Evolutionary conservation across 495 filamentous ascomycete species (phyloP), one percentile per base, ranked within the genome.

Genomic region (Filosporella fistucella): DNA sequence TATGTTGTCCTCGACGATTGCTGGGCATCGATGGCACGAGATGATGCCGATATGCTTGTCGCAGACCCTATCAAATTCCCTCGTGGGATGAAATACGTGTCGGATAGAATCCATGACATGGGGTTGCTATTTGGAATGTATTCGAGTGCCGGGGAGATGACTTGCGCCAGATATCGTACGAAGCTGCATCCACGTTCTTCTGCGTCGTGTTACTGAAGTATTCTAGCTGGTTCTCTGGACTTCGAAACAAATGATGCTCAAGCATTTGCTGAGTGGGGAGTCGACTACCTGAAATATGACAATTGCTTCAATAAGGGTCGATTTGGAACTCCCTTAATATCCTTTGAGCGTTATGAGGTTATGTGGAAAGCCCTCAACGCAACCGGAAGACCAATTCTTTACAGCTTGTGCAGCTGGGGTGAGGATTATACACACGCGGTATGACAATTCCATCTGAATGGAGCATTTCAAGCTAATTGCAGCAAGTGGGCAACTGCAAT

Each of bases 1-100:
- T 78, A 79, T 54, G 64, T 81, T 26, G 68, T 76, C 8, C 55
- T 81, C 1, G 76, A 80, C 54, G 77, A 80, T 57, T 79, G 71
- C 57, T 77, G 72, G 73, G 71, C 68, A 11, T 51, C 53, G 32
- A 72, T 70, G 22, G 21, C 62, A 45, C 46, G 37, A 42, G 62
- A 63, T 51, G 6, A 12, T 26, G 58, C 16, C 30, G 1, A 42
- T 17, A 37, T 20, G 20, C 29, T 61, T 47, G 47, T 35, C 28
- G 13, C 52, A 32, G 61, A 63, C 37, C 28, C 17, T 2, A 23
- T 23, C 3, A 63, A 57, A 34, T 59, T 59, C 35, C 60, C 60
- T 22, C 39, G 43, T 0, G 61, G 50, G 12, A 63, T 68, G 56
- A 59, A 56, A 22, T 45, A 44, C 4, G 44, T 65, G 25, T 39